Evolutionary conservation across 2,329 filamentous ascomycete genomes (phyloP).

Genomic region (Calonectria honghensis): DNA sequence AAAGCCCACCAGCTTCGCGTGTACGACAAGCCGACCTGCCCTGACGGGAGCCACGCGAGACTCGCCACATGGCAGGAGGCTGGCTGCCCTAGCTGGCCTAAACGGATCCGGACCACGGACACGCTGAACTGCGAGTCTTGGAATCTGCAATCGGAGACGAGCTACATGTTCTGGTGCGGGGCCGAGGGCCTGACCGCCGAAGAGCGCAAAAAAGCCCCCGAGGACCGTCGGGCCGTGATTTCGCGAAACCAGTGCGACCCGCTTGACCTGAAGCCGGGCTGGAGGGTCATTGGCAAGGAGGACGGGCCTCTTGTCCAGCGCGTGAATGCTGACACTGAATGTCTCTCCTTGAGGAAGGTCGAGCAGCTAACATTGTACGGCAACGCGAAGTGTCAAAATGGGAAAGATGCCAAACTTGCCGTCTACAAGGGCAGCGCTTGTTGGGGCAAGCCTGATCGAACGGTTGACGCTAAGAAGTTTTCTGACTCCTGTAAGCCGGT

Average conservation of each 20-base stretch:
- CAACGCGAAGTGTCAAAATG: slow-evolving; percentile 14
- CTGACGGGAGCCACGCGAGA: not conserved
- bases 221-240: not conserved
- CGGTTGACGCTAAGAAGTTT: not conserved
- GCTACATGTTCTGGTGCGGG: slow-evolving; percentile 32
- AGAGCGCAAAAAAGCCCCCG: not conserved
- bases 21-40: slow-evolving; percentile 10
- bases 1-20: slow-evolving; percentile 18
- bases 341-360: not conserved
- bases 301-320: not conserved
- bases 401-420: slow-evolving; percentile 1
- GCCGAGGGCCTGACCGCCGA: not conserved
- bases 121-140: slow-evolving; percentile 27
- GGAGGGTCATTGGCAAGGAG: slow-evolving; percentile 2
- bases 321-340: slow-evolving; percentile 15
- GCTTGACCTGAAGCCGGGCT: slow-evolving; percentile 19
- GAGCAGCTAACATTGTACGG: slow-evolving; percentile 16
- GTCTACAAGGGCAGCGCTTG: not conserved
- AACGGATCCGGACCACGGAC: slow-evolving; percentile 13
- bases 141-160: slow-evolving; percentile 6
- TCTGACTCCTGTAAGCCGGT: not conserved
- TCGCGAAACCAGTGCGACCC: slow-evolving; percentile 3
- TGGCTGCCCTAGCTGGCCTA: slow-evolving; percentile 21
- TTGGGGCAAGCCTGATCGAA: not conserved
- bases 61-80: slow-evolving; percentile 10